Evolutionary conservation across 257 asterid genomes (phyloP), one percentile per base, ranked within the genome.

Genomic region (Solanum pinnatisectum): DNA sequence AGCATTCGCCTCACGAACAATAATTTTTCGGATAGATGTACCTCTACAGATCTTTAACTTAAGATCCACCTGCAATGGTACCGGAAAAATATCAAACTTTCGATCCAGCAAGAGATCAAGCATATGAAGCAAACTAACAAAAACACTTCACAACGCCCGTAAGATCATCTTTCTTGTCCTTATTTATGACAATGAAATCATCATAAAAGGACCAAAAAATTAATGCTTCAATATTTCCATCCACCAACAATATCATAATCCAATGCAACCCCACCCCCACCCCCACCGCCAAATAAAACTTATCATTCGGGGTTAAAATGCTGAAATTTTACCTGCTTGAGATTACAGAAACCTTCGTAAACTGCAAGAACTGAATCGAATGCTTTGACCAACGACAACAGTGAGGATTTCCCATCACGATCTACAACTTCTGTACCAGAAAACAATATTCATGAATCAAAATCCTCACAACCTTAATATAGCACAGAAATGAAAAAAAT

Each of bases 11-110:
- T 97, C 99, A 5, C 97, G 98, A 56, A 95, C 96, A 35, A 97
- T 92, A 87, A 94, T 93, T 89, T 96, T 94, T 15, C 92, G 88
- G 56, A 92, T 72, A 4, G 99, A 95, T 79, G 96, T 87, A 65
- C 99, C 99, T 91, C 99, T 92, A 92, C 99, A 96, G 89, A 97
- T 95, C 94, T 96, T 97, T 32, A 97, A 93, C 86, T 96, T 97
- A 81, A 97, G 99, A 94, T 97, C 98, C 63, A 97, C 98, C 99
- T 97, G 56, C 42, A 30, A 46, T 18, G 39, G 40, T 42, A 42
- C n/a, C 9, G 1, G 5, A 16, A 81, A 79, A 46, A 18, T 8
- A 15, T 18, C 39, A 46, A 10, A 42, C 40, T 79, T 79, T 2
- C 18, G 39, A 35, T 30, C 20, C 42, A 27, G 67, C 30, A 46